A percentile compares a stretch with the other conserved stretches of the same genome.
phyloP scores from a whole-genome alignment of 257 asterid species.

The Ilex asprella region DNA sequence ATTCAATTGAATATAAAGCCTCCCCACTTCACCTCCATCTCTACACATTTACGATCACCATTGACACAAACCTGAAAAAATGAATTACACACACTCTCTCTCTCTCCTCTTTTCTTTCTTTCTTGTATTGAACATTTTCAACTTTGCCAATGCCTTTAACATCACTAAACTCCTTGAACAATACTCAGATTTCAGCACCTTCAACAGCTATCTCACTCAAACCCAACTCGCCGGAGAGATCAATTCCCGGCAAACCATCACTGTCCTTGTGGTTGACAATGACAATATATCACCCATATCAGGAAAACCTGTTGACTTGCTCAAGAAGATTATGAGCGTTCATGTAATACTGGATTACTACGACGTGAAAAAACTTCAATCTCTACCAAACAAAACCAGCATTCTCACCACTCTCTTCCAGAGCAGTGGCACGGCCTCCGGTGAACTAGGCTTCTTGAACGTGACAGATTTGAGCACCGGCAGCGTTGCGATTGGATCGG shows the following conservation, averaged over 20 bases:
- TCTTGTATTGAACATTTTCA: conserved; percentile 15
- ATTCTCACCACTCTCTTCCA: conserved; percentile 49
- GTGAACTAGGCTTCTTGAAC: conserved; percentile 45
- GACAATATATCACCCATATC: conserved; percentile 28
- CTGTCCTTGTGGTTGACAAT: conserved; percentile 46
- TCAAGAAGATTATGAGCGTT: conserved; percentile 30
- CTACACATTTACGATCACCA: background rate
- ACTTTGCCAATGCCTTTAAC: conserved; percentile 32
- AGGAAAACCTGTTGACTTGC: conserved; percentile 10
- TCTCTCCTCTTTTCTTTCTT: conserved; percentile 27
- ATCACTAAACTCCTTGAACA: conserved; percentile 42
- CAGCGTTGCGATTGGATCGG: conserved; percentile 33
- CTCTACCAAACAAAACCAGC: conserved; percentile 13
- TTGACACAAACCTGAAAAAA: conserved; percentile 10
- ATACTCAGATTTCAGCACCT: conserved; percentile 39
- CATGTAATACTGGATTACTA: conserved; percentile 61
- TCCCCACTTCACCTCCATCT: background rate
- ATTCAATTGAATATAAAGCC: conserved; percentile 1
- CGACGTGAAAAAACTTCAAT: conserved; percentile 33
- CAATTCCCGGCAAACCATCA: conserved; percentile 42
- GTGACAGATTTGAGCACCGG: conserved; percentile 14
- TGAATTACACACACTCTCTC: conserved; percentile 24
- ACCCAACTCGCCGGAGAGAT: conserved; percentile 33
- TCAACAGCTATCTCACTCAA: conserved; percentile 51
- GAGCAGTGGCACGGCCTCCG: conserved; percentile 37